Evolutionary conservation across 2,329 filamentous ascomycete species (phyloP), one percentile per base, ranked within the genome.

Genomic region (Penicillium thymicola): DNA sequence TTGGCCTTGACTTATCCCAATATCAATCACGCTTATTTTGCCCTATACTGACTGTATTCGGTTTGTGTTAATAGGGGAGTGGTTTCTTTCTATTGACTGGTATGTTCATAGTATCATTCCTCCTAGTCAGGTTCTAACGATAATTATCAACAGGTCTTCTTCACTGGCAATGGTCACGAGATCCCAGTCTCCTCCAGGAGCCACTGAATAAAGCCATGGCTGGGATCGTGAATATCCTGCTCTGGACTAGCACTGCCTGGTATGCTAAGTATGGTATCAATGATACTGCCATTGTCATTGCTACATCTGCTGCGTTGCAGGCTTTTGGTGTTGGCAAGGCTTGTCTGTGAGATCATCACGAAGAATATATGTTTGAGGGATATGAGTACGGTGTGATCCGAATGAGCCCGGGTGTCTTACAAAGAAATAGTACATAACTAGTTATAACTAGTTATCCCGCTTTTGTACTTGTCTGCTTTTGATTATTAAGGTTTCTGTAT

Each of bases 151-250:
- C 27, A 69, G 66, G 58, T 30, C 59, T 70, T 21, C 54, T 67
- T 16, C 67, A 70, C 47, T 70, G 67, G 59, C 64, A 66, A 50
- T 70, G 66, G 67, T 66, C 67, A 23, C 54, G 54, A 7, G 34
- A 65, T 32, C 58, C 63, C 1, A 21, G 52, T 8, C 58, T 59
- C 1, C 62, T 72, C 2, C 58, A 61, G 7, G 67, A 72, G 25
- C 67, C 69, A 8, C 40, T 65, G 23, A 71, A 67, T 55, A 72
- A 69, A 54, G 63, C 60, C 3, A 68, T 71, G 21, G 70, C 70
- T 0, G 55, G 60, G 7, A 59, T 72, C 16, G 55, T 62, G n/a
- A 67, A 65, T 50, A 49, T 63, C 1, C 18, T 70, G 28, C 64
- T 71, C 10, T 67, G 62, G 62, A 58, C 59, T n/a, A 71, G 69